Percentiles rank a stretch among this genome's conserved stretches.
phyloP scores from a whole-genome alignment of 2,329 filamentous ascomycete species.

The Fusarium sp. region DNA sequence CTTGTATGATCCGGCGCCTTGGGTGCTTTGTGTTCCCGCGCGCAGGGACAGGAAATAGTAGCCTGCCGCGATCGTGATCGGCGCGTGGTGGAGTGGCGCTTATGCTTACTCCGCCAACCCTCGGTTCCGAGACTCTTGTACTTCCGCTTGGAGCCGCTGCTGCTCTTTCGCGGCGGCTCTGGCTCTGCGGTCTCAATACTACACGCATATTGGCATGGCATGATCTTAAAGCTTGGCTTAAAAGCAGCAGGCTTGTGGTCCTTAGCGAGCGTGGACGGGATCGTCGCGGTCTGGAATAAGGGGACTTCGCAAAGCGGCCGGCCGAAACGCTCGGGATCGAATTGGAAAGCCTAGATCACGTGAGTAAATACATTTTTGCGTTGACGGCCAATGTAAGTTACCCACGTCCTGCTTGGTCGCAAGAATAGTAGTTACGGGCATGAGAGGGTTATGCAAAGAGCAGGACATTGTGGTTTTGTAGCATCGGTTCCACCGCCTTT shows the following conservation, averaged over 20 bases:
- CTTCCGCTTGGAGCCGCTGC: not conserved
- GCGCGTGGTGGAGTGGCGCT: not conserved
- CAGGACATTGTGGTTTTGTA: not conserved
- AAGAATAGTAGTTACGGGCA: not conserved
- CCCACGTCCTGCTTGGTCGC: conserved; percentile 1
- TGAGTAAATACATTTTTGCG: not conserved
- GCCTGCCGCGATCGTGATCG: not conserved
- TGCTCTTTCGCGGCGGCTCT: not conserved
- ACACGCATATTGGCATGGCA: not conserved
- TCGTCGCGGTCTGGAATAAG: not conserved
- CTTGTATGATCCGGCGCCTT: not conserved
- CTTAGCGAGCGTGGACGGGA: not conserved
- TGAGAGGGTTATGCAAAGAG: not conserved
- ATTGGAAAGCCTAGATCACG: not conserved
- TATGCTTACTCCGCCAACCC: not conserved
- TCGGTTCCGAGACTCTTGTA: not conserved
- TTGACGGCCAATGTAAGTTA: not conserved
- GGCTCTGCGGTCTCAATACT: not conserved
- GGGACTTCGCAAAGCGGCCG: conserved; percentile 3
- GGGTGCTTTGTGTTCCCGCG: not conserved
- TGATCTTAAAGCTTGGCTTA: not conserved
- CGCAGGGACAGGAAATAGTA: not conserved
- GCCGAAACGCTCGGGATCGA: conserved; percentile 6
- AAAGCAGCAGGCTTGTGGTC: not conserved
- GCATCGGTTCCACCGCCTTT: not conserved